Conservation (phyloP, 768 basidiomycete species). For the Boletus rex-veris region DNA sequence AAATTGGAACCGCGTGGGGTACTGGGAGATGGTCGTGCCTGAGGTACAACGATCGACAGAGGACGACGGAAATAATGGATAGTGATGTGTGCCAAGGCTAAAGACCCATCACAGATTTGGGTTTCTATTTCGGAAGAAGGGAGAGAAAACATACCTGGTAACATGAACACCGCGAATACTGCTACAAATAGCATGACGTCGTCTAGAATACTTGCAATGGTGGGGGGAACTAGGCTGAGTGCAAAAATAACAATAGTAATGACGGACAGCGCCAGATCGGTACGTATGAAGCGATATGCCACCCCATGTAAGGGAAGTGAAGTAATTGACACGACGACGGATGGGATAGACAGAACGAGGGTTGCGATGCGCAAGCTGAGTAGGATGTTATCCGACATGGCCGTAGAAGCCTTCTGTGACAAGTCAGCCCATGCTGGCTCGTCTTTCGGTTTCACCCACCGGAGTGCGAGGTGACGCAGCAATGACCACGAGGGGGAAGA, state of each 20-base stretch:
- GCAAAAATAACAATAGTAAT: constrained; percentile 39
- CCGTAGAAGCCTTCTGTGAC: constrained; percentile 4
- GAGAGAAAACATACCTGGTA: constrained; percentile 46
- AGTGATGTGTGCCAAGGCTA: constrained; percentile 73
- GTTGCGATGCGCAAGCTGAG: constrained; percentile 46
- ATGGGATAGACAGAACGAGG: constrained; percentile 58
- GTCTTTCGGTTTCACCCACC: constrained; percentile 35
- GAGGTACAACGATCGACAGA: constrained; percentile 77
- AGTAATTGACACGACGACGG: constrained; percentile 54
- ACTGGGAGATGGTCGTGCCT: constrained; percentile 30
- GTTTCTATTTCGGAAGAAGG: background rate
- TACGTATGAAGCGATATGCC: constrained; percentile 35
- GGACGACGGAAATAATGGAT: constrained; percentile 85
- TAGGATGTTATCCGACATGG: constrained; percentile 6
- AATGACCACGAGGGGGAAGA: constrained; percentile 58
- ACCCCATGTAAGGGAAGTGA: constrained; percentile 46
- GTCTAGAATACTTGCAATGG: constrained; percentile 39
- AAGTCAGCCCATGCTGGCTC: constrained; percentile 13
- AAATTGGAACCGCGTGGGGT: constrained; percentile 19
- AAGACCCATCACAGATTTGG: background rate
- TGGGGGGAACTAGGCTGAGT: constrained; percentile 45
- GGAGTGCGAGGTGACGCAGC: constrained; percentile 42
- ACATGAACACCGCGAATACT: constrained; percentile 55
- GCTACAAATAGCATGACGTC: constrained; percentile 49
- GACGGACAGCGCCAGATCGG: constrained; percentile 46